Evolutionary conservation across 2,329 filamentous ascomycete species (phyloP).

Genomic region (Trichoderma pleuroti): DNA sequence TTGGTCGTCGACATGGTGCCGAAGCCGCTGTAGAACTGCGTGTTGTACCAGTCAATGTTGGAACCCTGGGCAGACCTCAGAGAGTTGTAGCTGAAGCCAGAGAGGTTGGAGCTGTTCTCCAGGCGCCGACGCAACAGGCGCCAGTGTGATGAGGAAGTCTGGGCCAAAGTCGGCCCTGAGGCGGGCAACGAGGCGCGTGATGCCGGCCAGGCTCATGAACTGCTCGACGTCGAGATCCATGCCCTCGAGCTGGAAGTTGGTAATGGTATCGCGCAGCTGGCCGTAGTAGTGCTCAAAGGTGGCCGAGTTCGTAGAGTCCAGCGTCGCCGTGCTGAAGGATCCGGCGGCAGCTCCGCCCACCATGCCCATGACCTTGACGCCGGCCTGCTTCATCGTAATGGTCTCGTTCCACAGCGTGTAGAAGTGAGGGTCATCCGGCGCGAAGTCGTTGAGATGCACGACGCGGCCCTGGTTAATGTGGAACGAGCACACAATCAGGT

Average conservation of each 20-base stretch:
- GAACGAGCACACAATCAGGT: constrained; percentile 78
- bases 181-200: constrained; percentile 62
- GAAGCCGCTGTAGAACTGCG: constrained; percentile 88
- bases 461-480: constrained; percentile 67
- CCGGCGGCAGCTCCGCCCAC: constrained; percentile 77
- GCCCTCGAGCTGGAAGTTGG: constrained; percentile 58
- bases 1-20: constrained; percentile 47
- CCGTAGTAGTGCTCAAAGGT: constrained; percentile 70
- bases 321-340: constrained; percentile 49
- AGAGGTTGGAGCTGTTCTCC: constrained; percentile 59
- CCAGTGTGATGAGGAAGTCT: constrained; percentile 70
- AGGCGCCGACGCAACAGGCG: constrained; percentile 72
- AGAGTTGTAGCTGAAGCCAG: constrained; percentile 72
- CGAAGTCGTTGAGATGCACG: constrained; percentile 75
- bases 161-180: constrained; percentile 64
- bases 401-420: constrained; percentile 76
- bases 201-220: constrained; percentile 60
- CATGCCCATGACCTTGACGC: constrained; percentile 79
- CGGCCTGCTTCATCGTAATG: constrained; percentile 62
- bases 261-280: constrained; percentile 63
- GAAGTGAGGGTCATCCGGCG: constrained; percentile 61
- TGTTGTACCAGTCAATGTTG: constrained; percentile 77
- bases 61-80: constrained; percentile 61
- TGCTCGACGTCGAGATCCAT: constrained; percentile 78
- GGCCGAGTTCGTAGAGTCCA: constrained; percentile 50